Percentiles rank a stretch among this genome's conserved stretches.
Conservation (phyloP, 2,329 filamentous ascomycete species). For the Stenocarpella maydis region DNA sequence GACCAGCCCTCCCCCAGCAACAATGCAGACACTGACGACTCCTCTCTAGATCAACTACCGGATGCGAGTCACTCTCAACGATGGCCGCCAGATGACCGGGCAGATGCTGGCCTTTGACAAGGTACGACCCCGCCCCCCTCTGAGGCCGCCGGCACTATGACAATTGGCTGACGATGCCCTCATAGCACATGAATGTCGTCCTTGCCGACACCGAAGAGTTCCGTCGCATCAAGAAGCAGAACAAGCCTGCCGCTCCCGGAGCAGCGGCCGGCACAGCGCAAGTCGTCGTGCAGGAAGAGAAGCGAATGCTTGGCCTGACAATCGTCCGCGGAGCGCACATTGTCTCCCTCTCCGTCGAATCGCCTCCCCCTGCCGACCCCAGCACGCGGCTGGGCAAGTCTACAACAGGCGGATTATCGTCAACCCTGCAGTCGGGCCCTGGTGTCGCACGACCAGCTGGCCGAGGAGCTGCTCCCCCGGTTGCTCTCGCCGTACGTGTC, state of each 20-base stretch:
- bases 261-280: conserved; percentile 68
- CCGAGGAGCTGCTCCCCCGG: conserved; percentile 73
- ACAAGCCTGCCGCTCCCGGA: conserved; percentile 73
- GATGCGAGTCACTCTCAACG: conserved; percentile 95
- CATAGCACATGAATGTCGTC: conserved; percentile 97
- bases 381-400: conserved; percentile 85
- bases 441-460: conserved; percentile 93
- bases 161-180: conserved; percentile 17
- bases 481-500: conserved; percentile 77
- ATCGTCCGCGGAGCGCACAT: conserved; percentile 96
- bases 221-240: conserved; percentile 85
- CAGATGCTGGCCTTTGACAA: conserved; percentile 99
- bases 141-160: not conserved
- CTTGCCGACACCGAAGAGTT: conserved; percentile 99
- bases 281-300: conserved; percentile 90
- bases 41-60: conserved; percentile 91
- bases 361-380: conserved; percentile 92
- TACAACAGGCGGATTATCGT: conserved; percentile 71
- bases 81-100: conserved; percentile 94
- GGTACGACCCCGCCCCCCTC: conserved; percentile 55
- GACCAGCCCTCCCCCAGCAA: not conserved
- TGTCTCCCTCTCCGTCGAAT: conserved; percentile 93
- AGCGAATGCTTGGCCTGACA: conserved; percentile 93
- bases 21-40: conserved; percentile 39
- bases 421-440: conserved; percentile 81